Base-by-base conservation (phyloP, 2,329 filamentous ascomycete species). In the Sarocladium kiliense region DNA sequence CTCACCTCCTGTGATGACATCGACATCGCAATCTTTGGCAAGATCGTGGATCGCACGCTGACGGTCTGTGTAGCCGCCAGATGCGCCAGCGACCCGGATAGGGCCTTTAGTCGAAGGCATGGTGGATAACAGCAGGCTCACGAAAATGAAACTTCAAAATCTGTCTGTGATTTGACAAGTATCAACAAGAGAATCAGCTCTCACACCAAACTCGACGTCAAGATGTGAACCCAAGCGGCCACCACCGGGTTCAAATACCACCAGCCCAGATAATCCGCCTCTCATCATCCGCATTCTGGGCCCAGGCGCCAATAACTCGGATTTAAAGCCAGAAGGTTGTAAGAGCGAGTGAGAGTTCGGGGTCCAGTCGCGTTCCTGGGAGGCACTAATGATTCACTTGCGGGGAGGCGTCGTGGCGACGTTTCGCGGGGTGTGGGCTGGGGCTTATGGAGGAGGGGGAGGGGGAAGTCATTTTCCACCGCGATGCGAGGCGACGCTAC, bases 51-150 rank as follows among this genome's bases (percentile, higher is more conserved):
- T 64, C 11, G 63, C 63, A 12, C 62, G 57, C 25, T 63, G 59
- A 45, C 72, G 66, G 56, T 75, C 73, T 9, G 50, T 53, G 51
- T 71, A 73, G 54, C 63, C 65, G 53, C 64, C 65, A 1, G 65
- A 66, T 57, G 62, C 65, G 49, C 63, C 65, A 23, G 64, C 65
- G 3, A 67, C 60, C 27, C 63, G 64, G 54, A 66, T 65, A 19
- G 64, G 63, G 6, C 65, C 23, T 16, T 53, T 41, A 10, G 32
- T 27, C 10, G 50, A 39, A 39, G 50, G 32, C 50, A 53, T 53
- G 3, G 12, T 53, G 23, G n/a, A n/a, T 41, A 19, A n/a, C 7
- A 6, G 37, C 7, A 41, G n/a, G n/a, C 37, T 32, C 30, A n/a
- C 30, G 12, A 32, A 12, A 12, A 32, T 32, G 30, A 12, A 7